A percentile compares a stretch with the other conserved stretches of the same genome.
Evolutionary conservation across 768 basidiomycete genomes (phyloP).

Genomic region (Leucogyrophana mollusca): DNA sequence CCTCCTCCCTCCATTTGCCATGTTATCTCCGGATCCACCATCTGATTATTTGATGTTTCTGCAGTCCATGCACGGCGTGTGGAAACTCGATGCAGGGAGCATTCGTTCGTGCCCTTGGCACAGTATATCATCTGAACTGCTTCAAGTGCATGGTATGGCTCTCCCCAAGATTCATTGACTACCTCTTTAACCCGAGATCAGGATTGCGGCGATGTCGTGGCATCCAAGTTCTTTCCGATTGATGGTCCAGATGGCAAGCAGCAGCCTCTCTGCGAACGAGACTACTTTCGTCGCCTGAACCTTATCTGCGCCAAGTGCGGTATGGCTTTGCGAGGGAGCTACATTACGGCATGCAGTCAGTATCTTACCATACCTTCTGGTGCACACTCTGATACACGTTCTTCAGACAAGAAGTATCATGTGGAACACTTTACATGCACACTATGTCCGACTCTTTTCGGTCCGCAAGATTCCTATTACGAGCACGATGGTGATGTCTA

Average conservation of each 20-base stretch:
- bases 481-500: slow-evolving; percentile 98
- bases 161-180: slow-evolving; percentile 7
- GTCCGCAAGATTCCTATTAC: slow-evolving; percentile 98
- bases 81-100: slow-evolving; percentile 88
- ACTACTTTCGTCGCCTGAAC: slow-evolving; percentile 95
- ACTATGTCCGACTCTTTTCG: slow-evolving; percentile 92
- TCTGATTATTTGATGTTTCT: slow-evolving; percentile 6
- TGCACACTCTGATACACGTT: slow-evolving; percentile 15
- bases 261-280: slow-evolving; percentile 95
- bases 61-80: slow-evolving; percentile 73
- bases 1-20: slow-evolving; percentile 6
- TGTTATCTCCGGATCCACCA: slow-evolving; percentile 15
- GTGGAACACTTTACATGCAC: slow-evolving; percentile 99
- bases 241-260: slow-evolving; percentile 88
- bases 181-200: slow-evolving; percentile 30
- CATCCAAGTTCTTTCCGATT: slow-evolving; percentile 98
- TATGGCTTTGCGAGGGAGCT: slow-evolving; percentile 91
- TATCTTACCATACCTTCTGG: slow-evolving; percentile 14
- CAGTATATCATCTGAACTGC: slow-evolving; percentile 95
- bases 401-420: slow-evolving; percentile 93
- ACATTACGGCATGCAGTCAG: slow-evolving; percentile 98
- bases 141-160: slow-evolving; percentile 92
- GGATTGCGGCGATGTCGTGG: slow-evolving; percentile 97
- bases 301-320: slow-evolving; percentile 97
- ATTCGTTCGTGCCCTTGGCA: slow-evolving; percentile 92